Evolutionary conservation across 805 yeast genomes (phyloP), one percentile per base, ranked within the genome.

Genomic region (Candida awuae): DNA sequence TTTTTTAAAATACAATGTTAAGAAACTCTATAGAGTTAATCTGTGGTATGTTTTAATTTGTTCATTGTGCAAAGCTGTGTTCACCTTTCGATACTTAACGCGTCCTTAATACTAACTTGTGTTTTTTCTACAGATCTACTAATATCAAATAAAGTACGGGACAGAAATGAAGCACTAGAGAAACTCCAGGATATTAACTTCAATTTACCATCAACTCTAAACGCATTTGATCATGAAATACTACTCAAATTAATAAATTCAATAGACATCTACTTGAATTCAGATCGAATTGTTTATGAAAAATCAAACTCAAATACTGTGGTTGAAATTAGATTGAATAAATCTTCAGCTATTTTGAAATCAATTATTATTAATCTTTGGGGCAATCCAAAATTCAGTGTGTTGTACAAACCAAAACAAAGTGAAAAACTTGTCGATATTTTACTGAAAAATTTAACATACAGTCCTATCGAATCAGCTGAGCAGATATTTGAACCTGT

Each of bases 121-220:
- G 8, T 8, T 18, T 17, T 25, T 15, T 10, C 20, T n/a, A 21
- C 35, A 49, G 59, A 32, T 6, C 48, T 51, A 10, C 58, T 78
- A 29, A 60, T 59, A 18, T 78, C 84, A 1, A 43, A 67, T 3
- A 77, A 71, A 49, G 59, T 74, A 23, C 70, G 68, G 44, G 83
- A 76, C 12, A 59, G 84, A 28, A 73, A 63, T 45, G 75, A 70
- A 34, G 81, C 73, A 0, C 49, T 79, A 8, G 53, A 54, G 16
- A 60, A 54, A 20, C 47, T 74, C 20, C 65, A 65, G 9, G 59
- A 58, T 15, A 42, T 56, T 21, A 48, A 53, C 17, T 44, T 53
- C 8, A 39, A 27, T 16, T 56, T 54, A 9, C 30, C 32, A 31
- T 53, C 46, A 42, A 51, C 46, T 37, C 49, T 42, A 37, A 44